Base-by-base conservation (phyloP, 495 filamentous ascomycete species). In the Cryomyces minteri region DNA sequence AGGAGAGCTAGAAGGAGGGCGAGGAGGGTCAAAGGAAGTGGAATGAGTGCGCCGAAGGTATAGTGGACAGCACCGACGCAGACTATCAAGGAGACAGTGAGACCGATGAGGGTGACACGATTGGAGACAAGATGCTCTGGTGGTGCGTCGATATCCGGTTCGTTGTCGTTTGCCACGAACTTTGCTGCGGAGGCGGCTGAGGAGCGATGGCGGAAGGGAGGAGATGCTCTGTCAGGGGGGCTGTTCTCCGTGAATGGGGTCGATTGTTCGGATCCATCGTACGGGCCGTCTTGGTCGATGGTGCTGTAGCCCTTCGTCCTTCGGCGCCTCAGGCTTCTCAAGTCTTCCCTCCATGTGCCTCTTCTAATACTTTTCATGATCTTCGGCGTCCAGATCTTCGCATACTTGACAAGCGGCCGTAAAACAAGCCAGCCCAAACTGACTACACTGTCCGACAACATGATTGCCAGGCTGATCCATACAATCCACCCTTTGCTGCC, bases 401-500 rank as follows among this genome's bases (percentile, higher is more conserved):
- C 61, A 46, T 62, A 58, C 3, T 49, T 50, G 9, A 82, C 53
- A 1, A 80, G 43, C 5, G 82, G 78, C 30, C 73, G 76, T 7
- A 80, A 46, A 5, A 85, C 68, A 28, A 99, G 68, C 67, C 84
- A 87, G 4, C 82, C 77, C 14, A 99, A 71, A 52, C 83, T 94
- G 44, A 95, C 71, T 4, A 96, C 65, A 2, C 88, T 82, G 62
- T 99, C 90, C 6, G 84, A 80, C 49, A 99, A 72, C 90, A 99
- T 99, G 50, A 99, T 92, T 1, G 90, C 85, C 31, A 99, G 62
- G 46, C 82, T 88, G 1, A 88, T 66, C 90, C 90, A 99, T 0
- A 96, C 83, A 47, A 99, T 94, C 90, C 90, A 99, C 18, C 88
- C 90, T 66, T 95, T 94, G 57, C 82, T 90, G 5, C 90, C 90